A percentile compares a stretch with the other conserved stretches of the same genome.
Conservation (phyloP, 345 rosid genomes). For the Euphorbia pulcherrima region DNA sequence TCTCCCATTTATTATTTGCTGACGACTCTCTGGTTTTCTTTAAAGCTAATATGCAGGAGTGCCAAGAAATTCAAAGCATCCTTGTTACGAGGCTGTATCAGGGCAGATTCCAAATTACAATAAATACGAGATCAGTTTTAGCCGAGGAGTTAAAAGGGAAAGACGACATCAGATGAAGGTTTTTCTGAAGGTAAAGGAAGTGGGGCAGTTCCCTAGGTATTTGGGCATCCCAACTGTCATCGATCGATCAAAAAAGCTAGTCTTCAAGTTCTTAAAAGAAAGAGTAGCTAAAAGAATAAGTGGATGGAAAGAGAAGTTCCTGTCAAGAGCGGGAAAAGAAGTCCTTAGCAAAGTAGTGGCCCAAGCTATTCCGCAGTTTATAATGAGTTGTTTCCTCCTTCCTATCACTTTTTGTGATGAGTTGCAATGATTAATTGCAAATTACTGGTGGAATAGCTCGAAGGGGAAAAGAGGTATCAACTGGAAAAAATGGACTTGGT, state of each 20-base stretch:
- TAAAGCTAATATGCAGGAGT: no score
- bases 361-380: no score
- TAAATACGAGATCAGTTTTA: not conserved
- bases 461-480: no score
- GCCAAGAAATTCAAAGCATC: not conserved
- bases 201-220: not conserved
- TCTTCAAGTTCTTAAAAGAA: no score
- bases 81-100: not conserved
- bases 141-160: not conserved
- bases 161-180: accelerated
- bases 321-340: not conserved
- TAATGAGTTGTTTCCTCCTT: not conserved
- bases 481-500: not conserved
- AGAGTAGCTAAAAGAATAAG: no score
- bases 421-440: no score
- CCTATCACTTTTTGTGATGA: not conserved
- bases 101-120: not conserved
- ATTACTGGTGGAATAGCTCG: not conserved
- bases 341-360: no score
- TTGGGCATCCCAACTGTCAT: not conserved
- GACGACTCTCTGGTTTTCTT: not conserved
- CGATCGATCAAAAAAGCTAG: not conserved
- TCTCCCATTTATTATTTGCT: not conserved
- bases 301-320: not conserved
- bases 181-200: not conserved